phyloP scores from a whole-genome alignment of 1,139 yeast genomes.

The Zygosaccharomyces sapae region DNA sequence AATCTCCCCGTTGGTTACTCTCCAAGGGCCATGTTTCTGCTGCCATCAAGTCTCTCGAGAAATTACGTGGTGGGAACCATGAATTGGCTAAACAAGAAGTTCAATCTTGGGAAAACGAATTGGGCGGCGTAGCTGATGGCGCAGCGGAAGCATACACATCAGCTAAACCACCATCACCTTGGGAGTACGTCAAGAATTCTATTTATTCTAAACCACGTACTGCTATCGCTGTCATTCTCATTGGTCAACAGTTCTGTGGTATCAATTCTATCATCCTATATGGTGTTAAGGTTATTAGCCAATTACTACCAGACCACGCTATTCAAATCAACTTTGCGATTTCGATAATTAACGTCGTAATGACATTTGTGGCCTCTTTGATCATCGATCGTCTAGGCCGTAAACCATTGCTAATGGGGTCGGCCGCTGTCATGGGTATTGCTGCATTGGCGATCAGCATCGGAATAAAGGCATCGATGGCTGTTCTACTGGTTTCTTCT shows the following conservation, averaged over 20 bases:
- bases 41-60: slow-evolving; percentile 39
- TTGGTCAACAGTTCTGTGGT: slow-evolving; percentile 91
- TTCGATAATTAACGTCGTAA: slow-evolving; percentile 64
- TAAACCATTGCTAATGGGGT: slow-evolving; percentile 60
- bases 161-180: slow-evolving; percentile 23
- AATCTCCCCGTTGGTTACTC: slow-evolving; percentile 81
- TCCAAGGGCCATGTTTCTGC: slow-evolving; percentile 36
- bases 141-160: slow-evolving; percentile 10
- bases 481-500: slow-evolving; percentile 57
- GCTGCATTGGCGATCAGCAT: slow-evolving; percentile 60
- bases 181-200: slow-evolving; percentile 48
- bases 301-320: slow-evolving; percentile 62
- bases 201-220: slow-evolving; percentile 54
- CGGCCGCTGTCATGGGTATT: slow-evolving; percentile 67
- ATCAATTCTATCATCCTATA: slow-evolving; percentile 88
- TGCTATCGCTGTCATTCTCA: slow-evolving; percentile 68
- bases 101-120: slow-evolving; percentile 30
- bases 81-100: slow-evolving; percentile 35
- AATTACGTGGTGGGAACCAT: slow-evolving; percentile 35
- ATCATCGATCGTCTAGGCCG: slow-evolving; percentile 74
- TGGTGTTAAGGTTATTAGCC: slow-evolving; percentile 76
- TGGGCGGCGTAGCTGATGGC: slow-evolving; percentile 15
- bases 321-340: slow-evolving; percentile 68
- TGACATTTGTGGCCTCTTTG: slow-evolving; percentile 69
- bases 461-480: slow-evolving; percentile 53